Evolutionary conservation across 2,329 filamentous ascomycete species (phyloP).

Genomic region (Neofusicoccum umdonicola): DNA sequence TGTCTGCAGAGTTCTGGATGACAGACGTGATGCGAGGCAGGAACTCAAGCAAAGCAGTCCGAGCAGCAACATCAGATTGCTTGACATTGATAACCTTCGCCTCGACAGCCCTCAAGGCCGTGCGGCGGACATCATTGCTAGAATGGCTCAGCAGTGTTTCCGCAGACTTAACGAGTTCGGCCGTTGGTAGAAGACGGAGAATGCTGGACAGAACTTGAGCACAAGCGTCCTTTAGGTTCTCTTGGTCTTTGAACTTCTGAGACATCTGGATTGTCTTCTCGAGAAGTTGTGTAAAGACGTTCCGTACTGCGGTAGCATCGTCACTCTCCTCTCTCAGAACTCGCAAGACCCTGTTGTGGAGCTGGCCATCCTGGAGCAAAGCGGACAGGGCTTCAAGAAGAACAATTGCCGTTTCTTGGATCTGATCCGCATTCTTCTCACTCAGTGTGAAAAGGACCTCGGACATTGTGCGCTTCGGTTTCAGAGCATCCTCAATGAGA

Average conservation of each 20-base stretch:
- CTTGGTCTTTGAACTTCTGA: conserved; percentile 56
- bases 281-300: conserved; percentile 37
- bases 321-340: conserved; percentile 29
- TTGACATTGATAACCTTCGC: conserved; percentile 72
- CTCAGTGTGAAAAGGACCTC: conserved; percentile 66
- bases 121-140: conserved; percentile 71
- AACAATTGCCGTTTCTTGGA: conserved; percentile 35
- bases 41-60: conserved; percentile 72
- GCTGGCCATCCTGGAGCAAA: conserved; percentile 33
- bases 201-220: conserved; percentile 74
- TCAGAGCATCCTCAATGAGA: conserved; percentile 72
- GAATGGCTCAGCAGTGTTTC: conserved; percentile 76
- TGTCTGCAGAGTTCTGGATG: conserved; percentile 68
- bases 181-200: conserved; percentile 80
- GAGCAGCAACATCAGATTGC: conserved; percentile 65
- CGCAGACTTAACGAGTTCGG: conserved; percentile 85
- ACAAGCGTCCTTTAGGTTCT: conserved; percentile 41
- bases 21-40: conserved; percentile 74
- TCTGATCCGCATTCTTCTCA: conserved; percentile 42
- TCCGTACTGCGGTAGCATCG: conserved; percentile 28
- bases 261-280: conserved; percentile 54
- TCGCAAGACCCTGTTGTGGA: conserved; percentile 31
- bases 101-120: conserved; percentile 69
- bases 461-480: conserved; percentile 71
- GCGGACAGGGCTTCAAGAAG: conserved; percentile 41